Evolutionary conservation across 2,329 filamentous ascomycete species (phyloP).

Genomic region (Reticulascus tulasneorum): DNA sequence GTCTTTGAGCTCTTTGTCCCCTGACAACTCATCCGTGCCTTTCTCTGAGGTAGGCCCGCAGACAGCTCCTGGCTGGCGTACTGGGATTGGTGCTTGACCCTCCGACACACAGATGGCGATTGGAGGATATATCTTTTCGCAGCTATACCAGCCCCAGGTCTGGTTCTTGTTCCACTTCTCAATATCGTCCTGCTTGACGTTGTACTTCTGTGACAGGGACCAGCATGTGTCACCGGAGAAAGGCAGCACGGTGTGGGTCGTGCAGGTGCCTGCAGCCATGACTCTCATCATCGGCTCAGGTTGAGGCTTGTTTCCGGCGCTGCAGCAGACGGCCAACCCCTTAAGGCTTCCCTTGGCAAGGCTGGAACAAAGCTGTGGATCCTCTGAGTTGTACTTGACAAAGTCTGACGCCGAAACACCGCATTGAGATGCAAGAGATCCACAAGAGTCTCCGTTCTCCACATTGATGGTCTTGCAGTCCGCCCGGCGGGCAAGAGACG

Average conservation of each 20-base stretch:
- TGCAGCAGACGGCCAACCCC: slow-evolving; percentile 33
- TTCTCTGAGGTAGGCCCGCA: slow-evolving; percentile 31
- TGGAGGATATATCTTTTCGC: slow-evolving; percentile 19
- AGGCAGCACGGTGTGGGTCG: too few species aligned
- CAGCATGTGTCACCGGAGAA: slow-evolving; percentile 29
- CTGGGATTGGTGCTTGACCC: slow-evolving; percentile 29
- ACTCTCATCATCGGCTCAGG: slow-evolving; percentile 24
- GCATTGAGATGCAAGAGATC: slow-evolving; percentile 30
- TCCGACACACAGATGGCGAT: slow-evolving; percentile 29
- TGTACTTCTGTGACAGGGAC: slow-evolving; percentile 25
- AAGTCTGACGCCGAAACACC: slow-evolving; percentile 33
- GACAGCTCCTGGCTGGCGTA: slow-evolving; percentile 24
- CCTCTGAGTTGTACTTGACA: slow-evolving; percentile 29
- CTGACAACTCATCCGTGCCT: slow-evolving; percentile 18
- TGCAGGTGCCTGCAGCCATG: slow-evolving; percentile 33
- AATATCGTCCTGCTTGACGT: slow-evolving; percentile 32
- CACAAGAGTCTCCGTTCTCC: slow-evolving; percentile 30
- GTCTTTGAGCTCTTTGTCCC: slow-evolving; percentile 14
- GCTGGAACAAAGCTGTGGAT: slow-evolving; percentile 19
- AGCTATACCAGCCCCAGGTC: slow-evolving; percentile 35
- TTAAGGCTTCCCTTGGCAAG: slow-evolving; percentile 18
- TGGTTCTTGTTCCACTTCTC: slow-evolving; percentile 30
- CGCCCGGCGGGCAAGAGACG: neutral
- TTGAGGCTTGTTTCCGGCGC: slow-evolving; percentile 18
- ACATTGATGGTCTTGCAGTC: slow-evolving; percentile 26